A percentile compares a stretch with the other conserved stretches of the same genome.
Evolutionary conservation across 2,329 filamentous ascomycete species (phyloP).

Genomic region (Alternaria ethzedia): DNA sequence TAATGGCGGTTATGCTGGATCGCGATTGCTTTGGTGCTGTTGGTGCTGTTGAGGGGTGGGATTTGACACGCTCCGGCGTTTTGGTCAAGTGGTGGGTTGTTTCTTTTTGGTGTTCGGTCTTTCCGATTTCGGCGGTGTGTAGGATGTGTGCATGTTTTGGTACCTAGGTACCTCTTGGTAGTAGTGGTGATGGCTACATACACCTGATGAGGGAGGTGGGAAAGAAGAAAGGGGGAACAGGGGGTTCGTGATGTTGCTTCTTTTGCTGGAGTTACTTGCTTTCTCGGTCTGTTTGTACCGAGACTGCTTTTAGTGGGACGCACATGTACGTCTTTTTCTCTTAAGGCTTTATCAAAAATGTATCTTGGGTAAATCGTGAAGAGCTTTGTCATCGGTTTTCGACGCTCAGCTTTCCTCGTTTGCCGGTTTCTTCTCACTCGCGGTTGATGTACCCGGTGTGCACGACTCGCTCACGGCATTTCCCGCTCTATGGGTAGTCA

Average conservation of each 20-base stretch:
- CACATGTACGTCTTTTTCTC: not conserved
- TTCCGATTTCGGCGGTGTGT: not conserved
- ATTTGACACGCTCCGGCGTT: not conserved
- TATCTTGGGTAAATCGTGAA: not conserved
- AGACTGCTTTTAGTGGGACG: not conserved
- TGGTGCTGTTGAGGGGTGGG: too few relatives aligned
- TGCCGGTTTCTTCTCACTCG: not conserved
- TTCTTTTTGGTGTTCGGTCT: not conserved
- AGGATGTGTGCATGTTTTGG: not conserved
- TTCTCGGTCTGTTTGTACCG: not conserved
- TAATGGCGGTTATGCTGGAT: not conserved
- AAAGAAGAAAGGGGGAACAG: not conserved
- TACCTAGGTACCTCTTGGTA: not conserved
- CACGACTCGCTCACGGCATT: not conserved
- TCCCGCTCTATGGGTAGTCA: not conserved
- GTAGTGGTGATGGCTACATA: not conserved
- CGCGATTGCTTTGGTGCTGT: not conserved
- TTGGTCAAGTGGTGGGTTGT: not conserved
- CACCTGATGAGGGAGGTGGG: not conserved
- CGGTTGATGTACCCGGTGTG: not conserved
- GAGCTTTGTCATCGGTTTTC: not conserved
- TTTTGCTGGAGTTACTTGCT: not conserved
- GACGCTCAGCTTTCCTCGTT: not conserved
- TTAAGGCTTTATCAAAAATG: not conserved
- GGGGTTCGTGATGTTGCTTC: not conserved